Conservation (phyloP, 805 yeast species). For the Metschnikowia corniflorae region DNA sequence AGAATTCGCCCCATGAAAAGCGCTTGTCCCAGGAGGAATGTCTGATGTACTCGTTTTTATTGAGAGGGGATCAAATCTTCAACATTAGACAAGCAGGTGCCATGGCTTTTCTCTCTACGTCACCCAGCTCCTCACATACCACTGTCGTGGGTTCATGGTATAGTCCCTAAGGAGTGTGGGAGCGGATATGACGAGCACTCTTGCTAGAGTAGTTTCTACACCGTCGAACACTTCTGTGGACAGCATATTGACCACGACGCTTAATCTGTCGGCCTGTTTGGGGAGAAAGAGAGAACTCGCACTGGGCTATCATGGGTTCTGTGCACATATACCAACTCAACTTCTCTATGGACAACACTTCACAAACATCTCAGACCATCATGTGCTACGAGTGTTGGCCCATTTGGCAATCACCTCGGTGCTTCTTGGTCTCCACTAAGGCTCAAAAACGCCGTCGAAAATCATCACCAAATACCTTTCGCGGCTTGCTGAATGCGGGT, state of each 20-base stretch:
- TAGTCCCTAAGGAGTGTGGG: conserved; percentile 7
- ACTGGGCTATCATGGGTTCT: conserved; percentile 71
- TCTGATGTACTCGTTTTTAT: conserved; percentile 69
- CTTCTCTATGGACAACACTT: conserved; percentile 51
- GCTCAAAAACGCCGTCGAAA: conserved; percentile 31
- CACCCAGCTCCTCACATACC: conserved; percentile 55
- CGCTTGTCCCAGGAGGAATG: conserved; percentile 55
- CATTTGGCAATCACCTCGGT: conserved; percentile 69
- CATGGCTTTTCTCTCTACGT: conserved; percentile 60
- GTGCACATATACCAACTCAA: conserved; percentile 61
- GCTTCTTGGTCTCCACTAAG: conserved; percentile 34
- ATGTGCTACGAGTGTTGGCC: conserved; percentile 65
- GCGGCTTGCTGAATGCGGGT: conserved; percentile 48
- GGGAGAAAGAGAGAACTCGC: conserved; percentile 61
- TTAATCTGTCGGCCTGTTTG: conserved; percentile 36
- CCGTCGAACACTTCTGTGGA: conserved; percentile 25
- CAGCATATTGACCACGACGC: conserved; percentile 55
- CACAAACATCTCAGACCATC: conserved; percentile 41
- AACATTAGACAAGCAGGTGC: conserved; percentile 46
- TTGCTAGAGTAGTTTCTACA: conserved; percentile 22
- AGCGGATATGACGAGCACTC: conserved; percentile 15
- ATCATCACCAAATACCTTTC: conserved; percentile 59
- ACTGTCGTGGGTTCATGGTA: conserved; percentile 45
- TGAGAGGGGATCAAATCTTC: conserved; percentile 59
- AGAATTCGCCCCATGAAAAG: conserved; percentile 51